phyloP scores from a whole-genome alignment of 345 rosid species.

The Gossypium longicalyx region DNA sequence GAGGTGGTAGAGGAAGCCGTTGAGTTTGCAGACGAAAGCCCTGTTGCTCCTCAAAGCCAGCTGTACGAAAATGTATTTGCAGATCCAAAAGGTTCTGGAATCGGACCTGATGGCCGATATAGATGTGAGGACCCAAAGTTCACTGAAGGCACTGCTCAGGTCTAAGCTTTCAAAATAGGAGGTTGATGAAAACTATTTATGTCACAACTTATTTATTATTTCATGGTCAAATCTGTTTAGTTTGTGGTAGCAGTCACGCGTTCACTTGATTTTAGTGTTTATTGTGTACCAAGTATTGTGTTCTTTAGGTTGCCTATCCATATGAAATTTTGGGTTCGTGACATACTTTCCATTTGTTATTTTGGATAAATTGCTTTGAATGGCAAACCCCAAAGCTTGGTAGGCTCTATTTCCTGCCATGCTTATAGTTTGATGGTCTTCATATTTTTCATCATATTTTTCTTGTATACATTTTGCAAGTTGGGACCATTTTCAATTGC shows the following conservation, averaged over 20 bases:
- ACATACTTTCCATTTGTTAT: slow-evolving; percentile 10
- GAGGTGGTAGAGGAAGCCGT: slow-evolving; percentile 71
- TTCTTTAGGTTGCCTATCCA: slow-evolving; percentile 13
- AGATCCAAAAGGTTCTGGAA: slow-evolving; percentile 82
- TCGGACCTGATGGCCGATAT: slow-evolving; percentile 69
- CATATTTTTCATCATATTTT: slow-evolving; percentile 4
- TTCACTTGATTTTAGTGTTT: background rate
- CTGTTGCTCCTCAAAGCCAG: slow-evolving; percentile 64
- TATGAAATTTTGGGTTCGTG: background rate
- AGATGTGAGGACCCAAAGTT: slow-evolving; percentile 86
- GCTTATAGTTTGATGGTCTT: background rate
- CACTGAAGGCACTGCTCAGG: slow-evolving; percentile 76
- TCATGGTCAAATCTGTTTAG: background rate
- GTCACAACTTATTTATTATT: background rate
- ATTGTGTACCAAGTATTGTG: background rate
- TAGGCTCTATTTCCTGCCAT: background rate
- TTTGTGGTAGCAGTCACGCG: slow-evolving; percentile 4
- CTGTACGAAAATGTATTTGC: slow-evolving; percentile 77
- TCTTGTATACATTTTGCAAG: background rate
- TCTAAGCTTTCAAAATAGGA: slow-evolving; percentile 27
- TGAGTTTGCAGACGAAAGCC: slow-evolving; percentile 73
- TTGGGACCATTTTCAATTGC: background rate
- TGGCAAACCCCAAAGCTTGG: slow-evolving; percentile 14
- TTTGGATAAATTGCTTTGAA: background rate
- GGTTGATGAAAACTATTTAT: background rate